Percentiles rank a stretch among this genome's conserved stretches.
These are phyloP conservation scores for Balansia obtecta DNA, from an alignment of 2,329 filamentous ascomycete genomes.

Conservation along the genomic window DNA sequence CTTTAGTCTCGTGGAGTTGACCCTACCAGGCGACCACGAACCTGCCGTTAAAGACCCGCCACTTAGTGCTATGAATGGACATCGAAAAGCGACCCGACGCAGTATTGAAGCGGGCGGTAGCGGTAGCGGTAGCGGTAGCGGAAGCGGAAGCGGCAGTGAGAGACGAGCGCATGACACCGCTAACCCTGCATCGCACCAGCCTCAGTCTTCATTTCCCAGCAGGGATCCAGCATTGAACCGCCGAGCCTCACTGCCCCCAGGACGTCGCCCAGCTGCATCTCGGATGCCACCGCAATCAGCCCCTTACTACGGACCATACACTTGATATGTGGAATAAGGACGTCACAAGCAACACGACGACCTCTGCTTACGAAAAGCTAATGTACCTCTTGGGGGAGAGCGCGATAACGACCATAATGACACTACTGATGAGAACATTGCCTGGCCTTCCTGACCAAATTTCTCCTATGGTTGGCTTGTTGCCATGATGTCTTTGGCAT, in stretches of 20 bases:
- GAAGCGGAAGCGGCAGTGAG: background rate
- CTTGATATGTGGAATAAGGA: background rate
- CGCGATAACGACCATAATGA: conserved; percentile 3
- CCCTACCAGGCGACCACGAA: conserved; percentile 50
- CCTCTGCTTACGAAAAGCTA: background rate
- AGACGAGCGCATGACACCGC: conserved; percentile 1
- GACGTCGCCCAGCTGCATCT: conserved; percentile 2
- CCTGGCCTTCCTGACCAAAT: background rate
- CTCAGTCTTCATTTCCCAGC: background rate
- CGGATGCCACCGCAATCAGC: conserved; percentile 1
- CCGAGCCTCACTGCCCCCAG: conserved; percentile 1
- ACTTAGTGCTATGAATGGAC: conserved; percentile 37
- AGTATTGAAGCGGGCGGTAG: background rate
- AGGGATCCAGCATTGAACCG: conserved; percentile 1
- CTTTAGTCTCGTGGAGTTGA: conserved; percentile 56
- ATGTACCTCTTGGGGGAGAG: background rate
- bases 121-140: background rate
- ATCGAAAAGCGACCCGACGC: conserved; percentile 35
- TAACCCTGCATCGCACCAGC: background rate
- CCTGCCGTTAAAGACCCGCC: conserved; percentile 47
- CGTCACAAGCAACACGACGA: background rate
- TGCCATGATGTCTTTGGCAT: conserved; percentile 1
- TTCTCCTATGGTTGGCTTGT: background rate
- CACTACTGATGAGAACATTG: background rate
- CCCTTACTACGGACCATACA: conserved; percentile 4